Conservation (phyloP, 805 yeast species). For the Candida germanica region DNA sequence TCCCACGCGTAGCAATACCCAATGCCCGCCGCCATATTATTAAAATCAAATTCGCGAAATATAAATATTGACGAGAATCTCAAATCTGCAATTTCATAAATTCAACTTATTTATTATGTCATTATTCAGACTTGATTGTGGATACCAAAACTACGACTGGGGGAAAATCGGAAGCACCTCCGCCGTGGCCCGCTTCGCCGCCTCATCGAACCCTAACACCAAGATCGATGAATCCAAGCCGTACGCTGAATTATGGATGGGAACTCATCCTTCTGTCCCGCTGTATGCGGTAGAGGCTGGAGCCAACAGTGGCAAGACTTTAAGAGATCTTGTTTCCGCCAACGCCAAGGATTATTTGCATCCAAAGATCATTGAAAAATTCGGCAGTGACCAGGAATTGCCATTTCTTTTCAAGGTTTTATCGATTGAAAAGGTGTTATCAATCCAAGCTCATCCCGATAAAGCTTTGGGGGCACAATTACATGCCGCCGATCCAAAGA, state of each 20-base stretch:
- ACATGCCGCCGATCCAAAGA: slow-evolving; percentile 80
- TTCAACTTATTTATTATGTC: slow-evolving; percentile 8
- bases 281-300: slow-evolving; percentile 50
- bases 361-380: slow-evolving; percentile 54
- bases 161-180: slow-evolving; percentile 81
- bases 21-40: too few relatives aligned
- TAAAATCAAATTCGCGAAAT: too few relatives aligned
- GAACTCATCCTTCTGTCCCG: slow-evolving; percentile 93
- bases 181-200: slow-evolving; percentile 86
- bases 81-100: too few relatives aligned
- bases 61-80: too few relatives aligned
- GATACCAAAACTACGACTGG: slow-evolving; percentile 83
- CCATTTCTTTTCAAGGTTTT: slow-evolving; percentile 94
- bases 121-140: slow-evolving; percentile 45
- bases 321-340: slow-evolving; percentile 63
- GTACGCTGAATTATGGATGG: slow-evolving; percentile 99
- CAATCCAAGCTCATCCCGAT: slow-evolving; percentile 98
- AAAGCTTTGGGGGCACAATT: slow-evolving; percentile 74
- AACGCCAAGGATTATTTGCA: slow-evolving; percentile 64
- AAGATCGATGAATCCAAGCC: slow-evolving; percentile 72
- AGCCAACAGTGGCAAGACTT: slow-evolving; percentile 45
- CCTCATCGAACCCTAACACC: slow-evolving; percentile 59
- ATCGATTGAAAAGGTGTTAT: slow-evolving; percentile 86
- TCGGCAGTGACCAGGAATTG: slow-evolving; percentile 65
- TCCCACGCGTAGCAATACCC: too few relatives aligned